Conservation (phyloP, 768 basidiomycete species). For the Collybiopsis luxurians region DNA sequence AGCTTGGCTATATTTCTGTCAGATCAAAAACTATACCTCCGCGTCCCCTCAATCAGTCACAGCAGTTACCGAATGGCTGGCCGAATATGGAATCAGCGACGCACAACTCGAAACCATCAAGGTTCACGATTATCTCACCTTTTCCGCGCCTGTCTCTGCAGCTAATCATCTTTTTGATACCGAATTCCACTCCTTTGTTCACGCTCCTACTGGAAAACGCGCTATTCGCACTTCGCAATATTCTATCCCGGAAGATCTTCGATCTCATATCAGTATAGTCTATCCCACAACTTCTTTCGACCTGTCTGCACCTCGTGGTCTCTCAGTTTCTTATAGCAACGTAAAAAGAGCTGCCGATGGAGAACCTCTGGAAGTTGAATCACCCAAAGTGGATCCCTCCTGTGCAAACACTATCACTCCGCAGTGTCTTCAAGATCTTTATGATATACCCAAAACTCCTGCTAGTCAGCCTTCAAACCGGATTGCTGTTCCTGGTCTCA, state of each 20-base stretch:
- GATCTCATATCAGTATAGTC: slow-evolving; percentile 19
- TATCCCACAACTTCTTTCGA: slow-evolving; percentile 20
- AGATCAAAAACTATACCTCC: slow-evolving; percentile 19
- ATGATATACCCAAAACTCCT: slow-evolving; percentile 20
- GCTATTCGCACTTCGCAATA: slow-evolving; percentile 21
- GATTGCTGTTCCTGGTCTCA: slow-evolving; percentile 19
- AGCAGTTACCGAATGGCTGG: slow-evolving; percentile 19
- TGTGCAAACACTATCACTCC: slow-evolving; percentile 19
- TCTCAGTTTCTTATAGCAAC: not conserved
- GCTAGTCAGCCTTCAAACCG: slow-evolving; percentile 16
- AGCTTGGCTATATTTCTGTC: not conserved
- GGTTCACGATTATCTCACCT: slow-evolving; percentile 19
- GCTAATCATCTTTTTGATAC: slow-evolving; percentile 22
- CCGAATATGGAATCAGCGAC: slow-evolving; percentile 14
- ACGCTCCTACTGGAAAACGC: slow-evolving; percentile 13
- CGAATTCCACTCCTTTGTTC: slow-evolving; percentile 18
- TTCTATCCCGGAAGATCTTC: slow-evolving; percentile 19
- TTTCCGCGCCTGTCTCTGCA: slow-evolving; percentile 18
- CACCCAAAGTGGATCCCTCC: not conserved
- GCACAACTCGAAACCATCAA: slow-evolving; percentile 8
- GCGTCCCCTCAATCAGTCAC: slow-evolving; percentile 13
- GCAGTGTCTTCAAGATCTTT: slow-evolving; percentile 21
- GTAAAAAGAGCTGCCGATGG: not conserved
- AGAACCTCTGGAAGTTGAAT: slow-evolving; percentile 5
- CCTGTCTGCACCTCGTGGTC: slow-evolving; percentile 2